Conservation (phyloP, 805 yeast species). For the Ogataea polymorpha region DNA sequence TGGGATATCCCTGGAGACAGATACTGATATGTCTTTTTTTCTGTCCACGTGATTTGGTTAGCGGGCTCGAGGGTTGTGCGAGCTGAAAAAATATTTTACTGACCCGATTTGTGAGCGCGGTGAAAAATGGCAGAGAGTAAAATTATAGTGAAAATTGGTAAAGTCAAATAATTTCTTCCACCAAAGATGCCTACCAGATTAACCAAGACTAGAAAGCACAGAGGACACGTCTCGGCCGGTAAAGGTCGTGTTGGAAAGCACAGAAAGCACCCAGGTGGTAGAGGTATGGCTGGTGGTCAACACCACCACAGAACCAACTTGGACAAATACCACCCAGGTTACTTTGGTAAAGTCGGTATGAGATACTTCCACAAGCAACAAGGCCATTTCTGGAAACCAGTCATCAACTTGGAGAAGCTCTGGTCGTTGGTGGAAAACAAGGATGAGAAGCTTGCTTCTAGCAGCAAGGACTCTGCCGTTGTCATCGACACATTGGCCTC, state of each 20-base stretch:
- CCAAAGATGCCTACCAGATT: constrained; percentile 94
- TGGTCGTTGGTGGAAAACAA: constrained; percentile 97
- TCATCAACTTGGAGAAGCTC: constrained; percentile 95
- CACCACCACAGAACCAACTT: constrained; percentile 99
- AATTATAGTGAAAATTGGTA: constrained; percentile 9
- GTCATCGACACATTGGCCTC: constrained; percentile 98
- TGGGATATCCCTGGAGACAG: constrained; percentile 40
- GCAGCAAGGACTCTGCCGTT: constrained; percentile 91
- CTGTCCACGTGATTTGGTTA: constrained; percentile 9
- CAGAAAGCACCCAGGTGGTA: constrained; percentile 99
- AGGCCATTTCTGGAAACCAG: constrained; percentile 96
- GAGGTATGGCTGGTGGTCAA: constrained; percentile 99
- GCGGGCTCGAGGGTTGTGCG: constrained; percentile 12
- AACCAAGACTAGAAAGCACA: constrained; percentile 99
- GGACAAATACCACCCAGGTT: constrained; percentile 99
- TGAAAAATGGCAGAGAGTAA: constrained; percentile 9
- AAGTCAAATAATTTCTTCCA: constrained; percentile 10
- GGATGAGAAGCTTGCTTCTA: constrained; percentile 84
- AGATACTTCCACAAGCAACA: constrained; percentile 97
- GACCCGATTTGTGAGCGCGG: constrained; percentile 5
- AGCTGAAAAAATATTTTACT: constrained; percentile 12
- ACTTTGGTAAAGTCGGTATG: constrained; percentile 99
- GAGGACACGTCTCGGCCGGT: constrained; percentile 99
- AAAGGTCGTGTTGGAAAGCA: constrained; percentile 99
- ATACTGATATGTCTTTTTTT: background rate